Percentiles rank a stretch among this genome's conserved stretches.
Evolutionary conservation across 2,329 filamentous ascomycete species (phyloP).

Genomic region (Sclerotinia borealis): DNA sequence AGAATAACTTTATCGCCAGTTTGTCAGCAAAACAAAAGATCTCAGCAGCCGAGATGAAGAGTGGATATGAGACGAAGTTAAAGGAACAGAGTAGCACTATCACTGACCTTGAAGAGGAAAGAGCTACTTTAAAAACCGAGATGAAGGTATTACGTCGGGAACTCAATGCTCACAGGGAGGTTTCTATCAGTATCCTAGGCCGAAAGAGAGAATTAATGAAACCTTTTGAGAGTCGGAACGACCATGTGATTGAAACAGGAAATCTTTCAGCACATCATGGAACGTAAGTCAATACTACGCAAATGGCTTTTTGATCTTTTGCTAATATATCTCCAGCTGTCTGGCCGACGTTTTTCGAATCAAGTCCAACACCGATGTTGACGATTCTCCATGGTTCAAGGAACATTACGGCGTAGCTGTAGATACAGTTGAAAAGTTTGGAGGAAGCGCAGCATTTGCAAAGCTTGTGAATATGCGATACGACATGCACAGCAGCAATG

Average conservation of each 20-base stretch:
- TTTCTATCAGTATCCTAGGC: background rate
- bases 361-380: background rate
- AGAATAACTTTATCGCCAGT: background rate
- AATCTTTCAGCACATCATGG: background rate
- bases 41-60: background rate
- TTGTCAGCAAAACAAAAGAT: background rate
- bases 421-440: background rate
- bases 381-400: background rate
- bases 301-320: background rate
- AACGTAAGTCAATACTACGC: background rate
- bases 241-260: background rate
- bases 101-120: too few species aligned
- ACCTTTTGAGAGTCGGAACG: background rate
- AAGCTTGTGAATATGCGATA: slow-evolving; percentile 4
- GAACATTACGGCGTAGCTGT: background rate
- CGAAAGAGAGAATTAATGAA: background rate
- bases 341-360: slow-evolving; percentile 1
- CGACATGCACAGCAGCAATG: background rate
- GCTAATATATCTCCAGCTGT: background rate
- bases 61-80: too few species aligned
- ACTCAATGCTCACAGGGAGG: background rate
- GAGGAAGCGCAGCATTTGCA: background rate
- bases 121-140: too few species aligned
- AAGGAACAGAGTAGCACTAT: too few species aligned
- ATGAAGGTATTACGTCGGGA: background rate